phyloP scores from a whole-genome alignment of 2,329 filamentous ascomycete genomes.

The Ophiocordyceps unilateralis region DNA sequence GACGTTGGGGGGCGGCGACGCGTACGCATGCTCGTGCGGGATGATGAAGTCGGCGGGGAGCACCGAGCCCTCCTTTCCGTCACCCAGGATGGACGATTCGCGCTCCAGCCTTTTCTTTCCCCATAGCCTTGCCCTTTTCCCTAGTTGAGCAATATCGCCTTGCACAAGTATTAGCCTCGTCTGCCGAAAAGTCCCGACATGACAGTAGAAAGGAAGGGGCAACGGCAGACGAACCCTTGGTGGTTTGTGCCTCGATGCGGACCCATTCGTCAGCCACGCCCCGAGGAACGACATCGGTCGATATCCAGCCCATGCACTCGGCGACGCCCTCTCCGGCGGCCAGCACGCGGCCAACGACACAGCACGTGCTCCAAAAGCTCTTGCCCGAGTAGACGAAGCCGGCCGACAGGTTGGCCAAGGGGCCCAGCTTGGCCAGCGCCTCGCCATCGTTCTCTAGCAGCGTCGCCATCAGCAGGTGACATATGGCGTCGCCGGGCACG shows the following conservation, averaged over 20 bases:
- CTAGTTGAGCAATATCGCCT: conserved; percentile 32
- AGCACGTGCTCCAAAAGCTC: conserved; percentile 54
- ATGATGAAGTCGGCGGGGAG: conserved; percentile 46
- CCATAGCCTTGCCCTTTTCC: conserved; percentile 42
- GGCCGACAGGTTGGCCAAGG: conserved; percentile 43
- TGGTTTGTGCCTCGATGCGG: conserved; percentile 36
- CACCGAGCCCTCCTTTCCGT: conserved; percentile 34
- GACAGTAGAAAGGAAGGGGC: no score
- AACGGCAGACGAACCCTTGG: conserved; percentile 17
- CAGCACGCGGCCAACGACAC: conserved; percentile 46
- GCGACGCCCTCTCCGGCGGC: conserved; percentile 43
- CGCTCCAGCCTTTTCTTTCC: conserved; percentile 41
- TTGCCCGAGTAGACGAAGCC: conserved; percentile 46
- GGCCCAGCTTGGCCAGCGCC: conserved; percentile 39
- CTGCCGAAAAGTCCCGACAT: no score
- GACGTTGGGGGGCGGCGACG: conserved; percentile 27
- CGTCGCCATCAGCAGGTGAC: conserved; percentile 48
- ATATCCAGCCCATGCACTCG: conserved; percentile 54
- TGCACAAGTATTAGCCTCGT: no score
- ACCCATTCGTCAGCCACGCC: conserved; percentile 39
- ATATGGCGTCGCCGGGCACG: conserved; percentile 44
- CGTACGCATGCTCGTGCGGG: conserved; percentile 37
- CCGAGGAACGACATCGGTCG: conserved; percentile 37
- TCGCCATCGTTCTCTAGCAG: conserved; percentile 46
- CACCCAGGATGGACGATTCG: conserved; percentile 42